Evolutionary conservation across 2,329 filamentous ascomycete species (phyloP).

Genomic region (Calonectria pteridis): DNA sequence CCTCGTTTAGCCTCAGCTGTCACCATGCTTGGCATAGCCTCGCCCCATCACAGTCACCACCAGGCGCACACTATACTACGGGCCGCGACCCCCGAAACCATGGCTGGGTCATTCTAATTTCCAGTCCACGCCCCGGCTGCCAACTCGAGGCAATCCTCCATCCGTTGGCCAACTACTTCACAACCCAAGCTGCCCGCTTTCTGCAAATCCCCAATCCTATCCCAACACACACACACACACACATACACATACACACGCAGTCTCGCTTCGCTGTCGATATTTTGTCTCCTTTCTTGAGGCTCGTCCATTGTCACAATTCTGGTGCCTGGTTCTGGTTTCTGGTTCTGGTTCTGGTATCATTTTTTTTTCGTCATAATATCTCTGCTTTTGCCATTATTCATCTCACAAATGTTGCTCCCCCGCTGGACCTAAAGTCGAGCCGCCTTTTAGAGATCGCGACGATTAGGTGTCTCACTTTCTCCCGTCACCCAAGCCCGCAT

Average conservation of each 20-base stretch:
- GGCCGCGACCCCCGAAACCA: constrained; percentile 13
- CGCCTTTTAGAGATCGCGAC: constrained; percentile 9
- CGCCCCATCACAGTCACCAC: constrained; percentile 17
- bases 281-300: background rate
- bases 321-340: background rate
- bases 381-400: constrained; percentile 17
- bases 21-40: background rate
- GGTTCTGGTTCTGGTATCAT: background rate
- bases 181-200: background rate
- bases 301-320: background rate
- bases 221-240: background rate
- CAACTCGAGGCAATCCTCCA: constrained; percentile 5
- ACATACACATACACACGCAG: background rate
- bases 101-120: constrained; percentile 36
- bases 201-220: background rate
- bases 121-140: constrained; percentile 32
- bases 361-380: constrained; percentile 3
- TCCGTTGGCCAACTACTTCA: constrained; percentile 1
- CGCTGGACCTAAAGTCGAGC: background rate
- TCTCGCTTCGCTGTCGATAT: background rate
- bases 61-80: background rate
- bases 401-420: constrained; percentile 20
- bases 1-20: constrained; percentile 11
- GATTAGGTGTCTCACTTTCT: constrained; percentile 2
- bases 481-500: constrained; percentile 8